Evolutionary conservation across 805 yeast species (phyloP).

Genomic region (Phaffomyces opuntiae): DNA sequence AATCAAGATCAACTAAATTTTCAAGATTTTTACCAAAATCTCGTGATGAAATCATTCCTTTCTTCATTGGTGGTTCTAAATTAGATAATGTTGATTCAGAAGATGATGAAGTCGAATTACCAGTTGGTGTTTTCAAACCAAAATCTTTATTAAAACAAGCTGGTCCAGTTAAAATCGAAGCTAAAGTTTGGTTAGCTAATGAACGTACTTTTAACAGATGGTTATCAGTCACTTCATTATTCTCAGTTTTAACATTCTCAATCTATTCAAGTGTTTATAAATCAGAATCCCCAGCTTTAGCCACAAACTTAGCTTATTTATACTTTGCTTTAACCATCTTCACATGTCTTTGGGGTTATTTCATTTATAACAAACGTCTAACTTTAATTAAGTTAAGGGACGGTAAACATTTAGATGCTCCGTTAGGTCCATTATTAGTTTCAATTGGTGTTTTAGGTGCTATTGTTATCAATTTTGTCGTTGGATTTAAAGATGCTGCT

Average conservation of each 20-base stretch:
- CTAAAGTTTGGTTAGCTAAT: slow-evolving; percentile 97
- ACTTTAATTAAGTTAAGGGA: slow-evolving; percentile 71
- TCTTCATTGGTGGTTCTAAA: slow-evolving; percentile 35
- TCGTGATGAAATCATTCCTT: slow-evolving; percentile 28
- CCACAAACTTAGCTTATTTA: slow-evolving; percentile 65
- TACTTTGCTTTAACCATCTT: slow-evolving; percentile 79
- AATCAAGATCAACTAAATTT: slow-evolving; percentile 2
- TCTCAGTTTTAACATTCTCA: slow-evolving; percentile 79
- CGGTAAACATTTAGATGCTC: slow-evolving; percentile 82
- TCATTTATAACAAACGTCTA: slow-evolving; percentile 64
- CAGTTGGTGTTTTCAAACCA: slow-evolving; percentile 87
- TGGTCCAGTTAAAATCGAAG: slow-evolving; percentile 91
- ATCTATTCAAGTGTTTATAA: slow-evolving; percentile 67
- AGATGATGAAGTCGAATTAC: slow-evolving; percentile 79
- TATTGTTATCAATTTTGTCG: slow-evolving; percentile 62
- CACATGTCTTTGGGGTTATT: slow-evolving; percentile 86
- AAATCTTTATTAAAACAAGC: slow-evolving; percentile 72
- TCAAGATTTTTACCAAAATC: slow-evolving; percentile 24
- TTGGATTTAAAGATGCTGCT: slow-evolving; percentile 46
- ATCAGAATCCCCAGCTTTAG: slow-evolving; percentile 57
- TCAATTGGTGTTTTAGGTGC: slow-evolving; percentile 63
- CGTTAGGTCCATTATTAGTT: slow-evolving; percentile 80
- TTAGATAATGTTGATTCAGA: slow-evolving; percentile 66
- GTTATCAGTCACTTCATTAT: slow-evolving; percentile 81
- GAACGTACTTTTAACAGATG: slow-evolving; percentile 96